These are phyloP conservation scores for Hypomontagnella monticulosa DNA, from an alignment of 495 filamentous ascomycete genomes.

Conservation along the genomic window DNA sequence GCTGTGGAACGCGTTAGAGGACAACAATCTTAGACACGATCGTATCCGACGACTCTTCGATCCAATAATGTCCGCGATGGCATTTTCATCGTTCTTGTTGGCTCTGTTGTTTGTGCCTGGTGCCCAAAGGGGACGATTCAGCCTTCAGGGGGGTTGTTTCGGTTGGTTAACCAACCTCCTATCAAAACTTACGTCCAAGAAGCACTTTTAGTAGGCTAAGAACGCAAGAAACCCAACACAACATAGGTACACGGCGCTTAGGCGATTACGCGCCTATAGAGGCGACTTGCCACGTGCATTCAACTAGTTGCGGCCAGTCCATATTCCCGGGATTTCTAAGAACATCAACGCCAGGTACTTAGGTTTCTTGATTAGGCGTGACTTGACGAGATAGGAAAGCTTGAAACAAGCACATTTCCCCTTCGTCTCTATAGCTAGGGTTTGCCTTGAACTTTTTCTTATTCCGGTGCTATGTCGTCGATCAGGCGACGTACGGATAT, in stretches of 20 bases:
- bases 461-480: background rate
- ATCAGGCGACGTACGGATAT: slow-evolving; percentile 22
- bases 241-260: slow-evolving; percentile 19
- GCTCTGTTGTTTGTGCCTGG: background rate
- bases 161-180: slow-evolving; percentile 9
- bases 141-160: slow-evolving; percentile 5
- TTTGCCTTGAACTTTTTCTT: slow-evolving; percentile 6
- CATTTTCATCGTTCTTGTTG: slow-evolving; percentile 20
- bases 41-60: background rate
- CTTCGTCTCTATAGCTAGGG: slow-evolving; percentile 8
- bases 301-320: background rate
- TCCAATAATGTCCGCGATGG: slow-evolving; percentile 15
- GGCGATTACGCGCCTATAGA: slow-evolving; percentile 13
- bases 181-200: slow-evolving; percentile 14
- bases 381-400: background rate
- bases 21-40: slow-evolving; percentile 5
- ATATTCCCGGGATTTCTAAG: background rate
- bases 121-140: slow-evolving; percentile 9
- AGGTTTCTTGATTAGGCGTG: slow-evolving; percentile 8
- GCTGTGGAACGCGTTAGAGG: slow-evolving; percentile 10
- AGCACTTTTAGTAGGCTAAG: background rate
- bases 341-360: background rate
- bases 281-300: slow-evolving; percentile 24
- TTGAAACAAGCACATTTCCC: background rate
- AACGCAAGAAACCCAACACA: background rate